Evolutionary conservation across 192 early-diverging fungal species (phyloP).

Genomic region (Lobulomyces angularis): DNA sequence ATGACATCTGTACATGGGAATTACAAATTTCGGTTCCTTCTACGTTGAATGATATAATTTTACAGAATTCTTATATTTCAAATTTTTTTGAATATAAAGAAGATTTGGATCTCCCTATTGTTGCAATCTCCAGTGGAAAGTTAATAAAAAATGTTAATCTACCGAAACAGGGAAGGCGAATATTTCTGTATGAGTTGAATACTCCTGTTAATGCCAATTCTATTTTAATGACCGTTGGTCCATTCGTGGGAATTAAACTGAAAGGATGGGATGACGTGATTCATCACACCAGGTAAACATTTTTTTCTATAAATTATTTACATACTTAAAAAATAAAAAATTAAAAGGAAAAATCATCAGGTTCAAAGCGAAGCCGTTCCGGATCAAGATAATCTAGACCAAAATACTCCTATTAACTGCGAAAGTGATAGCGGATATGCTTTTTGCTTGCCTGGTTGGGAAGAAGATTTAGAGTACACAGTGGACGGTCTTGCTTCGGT

Average conservation of each 20-base stretch:
- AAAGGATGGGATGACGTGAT: neutral
- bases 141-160: slow-evolving; percentile 15
- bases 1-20: slow-evolving; percentile 6
- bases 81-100: too few relatives aligned
- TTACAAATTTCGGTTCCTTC: slow-evolving; percentile 7
- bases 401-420: slow-evolving; percentile 4
- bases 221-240: slow-evolving; percentile 28
- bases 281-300: neutral
- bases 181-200: slow-evolving; percentile 16
- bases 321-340: slow-evolving; percentile 6
- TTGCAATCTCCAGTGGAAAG: slow-evolving; percentile 26
- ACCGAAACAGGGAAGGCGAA: slow-evolving; percentile 9
- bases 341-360: too few relatives aligned
- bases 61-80: too few relatives aligned
- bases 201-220: slow-evolving; percentile 14
- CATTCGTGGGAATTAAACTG: slow-evolving; percentile 16
- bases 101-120: slow-evolving; percentile 10
- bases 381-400: slow-evolving; percentile 6
- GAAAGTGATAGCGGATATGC: slow-evolving; percentile 34
- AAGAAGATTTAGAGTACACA: slow-evolving; percentile 49
- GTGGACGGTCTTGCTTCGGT: slow-evolving; percentile 47
- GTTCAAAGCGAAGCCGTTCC: neutral
- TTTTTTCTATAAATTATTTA: neutral
- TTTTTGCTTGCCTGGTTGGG: slow-evolving; percentile 51
- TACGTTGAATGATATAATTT: neutral